phyloP scores from a whole-genome alignment of 148 eudicot species.

The Linanthus parryae region DNA sequence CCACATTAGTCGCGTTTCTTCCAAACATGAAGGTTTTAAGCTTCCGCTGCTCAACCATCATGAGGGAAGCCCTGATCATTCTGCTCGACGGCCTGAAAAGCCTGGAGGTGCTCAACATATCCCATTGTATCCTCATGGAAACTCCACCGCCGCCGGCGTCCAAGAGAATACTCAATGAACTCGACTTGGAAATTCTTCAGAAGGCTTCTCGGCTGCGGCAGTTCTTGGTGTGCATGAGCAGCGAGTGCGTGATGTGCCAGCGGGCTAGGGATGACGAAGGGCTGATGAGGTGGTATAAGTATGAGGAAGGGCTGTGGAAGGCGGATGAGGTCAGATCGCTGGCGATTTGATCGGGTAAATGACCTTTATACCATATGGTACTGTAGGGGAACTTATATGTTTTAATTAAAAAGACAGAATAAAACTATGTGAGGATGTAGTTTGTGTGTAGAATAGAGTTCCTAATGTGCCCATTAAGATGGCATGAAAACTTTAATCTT shows the following conservation, averaged over 20 bases:
- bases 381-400: too few species aligned
- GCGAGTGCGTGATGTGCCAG: slow-evolving; percentile 34
- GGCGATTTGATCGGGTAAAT: slow-evolving; percentile 27
- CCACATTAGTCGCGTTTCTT: slow-evolving; percentile 21
- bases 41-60: slow-evolving; percentile 31
- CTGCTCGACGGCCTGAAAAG: slow-evolving; percentile 22
- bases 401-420: too few species aligned
- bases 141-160: slow-evolving; percentile 23
- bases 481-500: too few species aligned
- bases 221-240: slow-evolving; percentile 30
- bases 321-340: slow-evolving; percentile 39
- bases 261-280: slow-evolving; percentile 35
- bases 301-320: slow-evolving; percentile 40
- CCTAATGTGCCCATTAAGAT: too few species aligned
- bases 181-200: slow-evolving; percentile 24
- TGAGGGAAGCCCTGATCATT: slow-evolving; percentile 29
- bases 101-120: slow-evolving; percentile 40
- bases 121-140: slow-evolving; percentile 35
- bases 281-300: slow-evolving; percentile 49
- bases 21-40: slow-evolving; percentile 38
- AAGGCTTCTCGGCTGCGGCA: slow-evolving; percentile 27
- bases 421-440: too few species aligned
- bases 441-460: too few species aligned
- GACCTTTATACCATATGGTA: too few species aligned
- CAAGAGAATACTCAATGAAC: slow-evolving; percentile 10